These are phyloP conservation scores for Backusella australiensis DNA, from an alignment of 192 early-diverging fungal species.

Conservation along the genomic window DNA sequence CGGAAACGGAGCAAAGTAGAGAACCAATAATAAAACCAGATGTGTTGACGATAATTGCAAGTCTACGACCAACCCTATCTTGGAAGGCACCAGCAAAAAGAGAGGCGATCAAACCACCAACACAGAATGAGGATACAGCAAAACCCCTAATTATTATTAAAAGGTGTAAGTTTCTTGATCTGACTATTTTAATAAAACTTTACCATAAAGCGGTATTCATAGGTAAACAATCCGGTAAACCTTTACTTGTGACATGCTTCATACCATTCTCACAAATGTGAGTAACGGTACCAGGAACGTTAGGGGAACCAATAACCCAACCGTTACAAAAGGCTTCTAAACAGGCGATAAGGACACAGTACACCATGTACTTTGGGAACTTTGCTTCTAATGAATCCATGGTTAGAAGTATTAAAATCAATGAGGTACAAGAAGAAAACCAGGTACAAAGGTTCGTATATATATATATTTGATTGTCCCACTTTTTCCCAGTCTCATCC, in stretches of 20 bases:
- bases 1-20: slow-evolving; percentile 60
- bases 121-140: slow-evolving; percentile 42
- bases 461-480: background rate
- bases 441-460: background rate
- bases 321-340: slow-evolving; percentile 40
- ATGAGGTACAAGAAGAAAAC: background rate
- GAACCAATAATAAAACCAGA: slow-evolving; percentile 64
- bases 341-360: slow-evolving; percentile 34
- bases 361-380: slow-evolving; percentile 43
- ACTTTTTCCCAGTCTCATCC: background rate
- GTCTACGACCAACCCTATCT: slow-evolving; percentile 43
- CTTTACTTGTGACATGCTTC: background rate
- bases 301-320: slow-evolving; percentile 45
- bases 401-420: background rate
- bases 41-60: slow-evolving; percentile 62
- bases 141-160: slow-evolving; percentile 36
- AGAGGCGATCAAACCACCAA: slow-evolving; percentile 58
- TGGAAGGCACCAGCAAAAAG: slow-evolving; percentile 48
- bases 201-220: slow-evolving; percentile 27
- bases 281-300: slow-evolving; percentile 39
- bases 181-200: background rate
- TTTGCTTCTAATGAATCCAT: slow-evolving; percentile 40
- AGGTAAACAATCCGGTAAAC: slow-evolving; percentile 32
- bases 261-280: slow-evolving; percentile 21
- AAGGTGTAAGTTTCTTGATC: background rate